A percentile compares a stretch with the other conserved stretches of the same genome.
These are phyloP conservation scores for Geosiphon pyriformis DNA, from an alignment of 192 early-diverging fungal species.

Conservation along the genomic window DNA sequence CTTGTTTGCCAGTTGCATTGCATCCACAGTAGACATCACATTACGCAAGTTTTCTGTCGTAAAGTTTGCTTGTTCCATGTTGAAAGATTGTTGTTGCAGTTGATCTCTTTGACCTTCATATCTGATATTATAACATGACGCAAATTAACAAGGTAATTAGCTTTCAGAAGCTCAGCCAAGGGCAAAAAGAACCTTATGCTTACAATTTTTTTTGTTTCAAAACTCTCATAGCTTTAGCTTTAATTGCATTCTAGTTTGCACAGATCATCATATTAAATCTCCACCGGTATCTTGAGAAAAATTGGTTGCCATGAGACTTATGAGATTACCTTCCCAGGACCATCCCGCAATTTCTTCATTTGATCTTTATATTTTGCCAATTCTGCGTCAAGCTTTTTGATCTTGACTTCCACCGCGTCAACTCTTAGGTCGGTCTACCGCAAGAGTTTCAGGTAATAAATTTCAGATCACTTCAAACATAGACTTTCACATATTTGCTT, in stretches of 20 bases:
- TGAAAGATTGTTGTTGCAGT: slow-evolving; percentile 93
- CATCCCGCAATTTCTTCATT: slow-evolving; percentile 89
- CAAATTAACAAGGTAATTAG: not conserved
- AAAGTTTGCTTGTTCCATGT: slow-evolving; percentile 95
- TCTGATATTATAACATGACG: slow-evolving; percentile 31
- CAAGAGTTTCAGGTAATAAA: not conserved
- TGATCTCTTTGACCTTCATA: slow-evolving; percentile 93
- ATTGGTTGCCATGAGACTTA: too few relatives aligned
- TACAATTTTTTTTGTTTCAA: slow-evolving; percentile 92
- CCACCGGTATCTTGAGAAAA: too few relatives aligned
- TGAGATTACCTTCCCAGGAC: slow-evolving; percentile 68
- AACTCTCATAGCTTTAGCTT: slow-evolving; percentile 84
- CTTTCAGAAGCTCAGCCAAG: not conserved
- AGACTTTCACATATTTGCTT: not conserved
- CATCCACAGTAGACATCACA: slow-evolving; percentile 93
- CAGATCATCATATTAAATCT: not conserved
- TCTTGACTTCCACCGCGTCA: slow-evolving; percentile 88
- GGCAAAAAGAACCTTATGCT: slow-evolving; percentile 4
- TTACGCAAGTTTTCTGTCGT: slow-evolving; percentile 96
- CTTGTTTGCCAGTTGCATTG: slow-evolving; percentile 94
- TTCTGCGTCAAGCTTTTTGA: slow-evolving; percentile 90
- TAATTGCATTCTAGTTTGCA: slow-evolving; percentile 68
- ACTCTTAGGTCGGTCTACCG: slow-evolving; percentile 73
- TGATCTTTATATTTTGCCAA: slow-evolving; percentile 87
- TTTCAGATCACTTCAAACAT: not conserved